phyloP scores from a whole-genome alignment of 2,329 filamentous ascomycete genomes.

The Xylaria sp. region DNA sequence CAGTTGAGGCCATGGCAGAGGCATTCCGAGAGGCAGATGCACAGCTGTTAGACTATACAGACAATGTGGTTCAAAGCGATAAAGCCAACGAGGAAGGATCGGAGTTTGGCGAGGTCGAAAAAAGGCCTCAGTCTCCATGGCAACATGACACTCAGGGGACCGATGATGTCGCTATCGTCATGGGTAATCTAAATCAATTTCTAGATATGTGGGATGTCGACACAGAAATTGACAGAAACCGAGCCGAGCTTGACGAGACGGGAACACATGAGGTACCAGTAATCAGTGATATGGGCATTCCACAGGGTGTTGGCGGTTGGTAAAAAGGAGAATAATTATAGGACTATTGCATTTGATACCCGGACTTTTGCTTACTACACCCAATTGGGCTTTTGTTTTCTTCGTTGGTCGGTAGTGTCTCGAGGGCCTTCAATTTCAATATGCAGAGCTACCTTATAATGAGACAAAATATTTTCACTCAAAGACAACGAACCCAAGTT shows the following conservation, averaged over 20 bases:
- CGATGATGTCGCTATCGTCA: slow-evolving; percentile 59
- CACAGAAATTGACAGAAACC: slow-evolving; percentile 48
- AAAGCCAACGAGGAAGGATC: slow-evolving; percentile 20
- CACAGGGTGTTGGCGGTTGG: slow-evolving; percentile 30
- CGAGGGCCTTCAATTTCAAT: background rate
- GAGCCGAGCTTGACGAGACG: slow-evolving; percentile 15
- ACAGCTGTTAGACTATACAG: slow-evolving; percentile 5
- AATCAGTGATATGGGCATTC: slow-evolving; percentile 19
- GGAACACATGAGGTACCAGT: background rate
- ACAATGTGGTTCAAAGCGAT: slow-evolving; percentile 19
- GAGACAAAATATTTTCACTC: background rate
- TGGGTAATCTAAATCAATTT: slow-evolving; percentile 59
- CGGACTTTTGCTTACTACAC: slow-evolving; percentile 1
- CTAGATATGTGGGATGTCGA: slow-evolving; percentile 55
- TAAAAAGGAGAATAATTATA: slow-evolving; percentile 19
- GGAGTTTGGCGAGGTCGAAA: slow-evolving; percentile 18
- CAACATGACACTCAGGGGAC: slow-evolving; percentile 49
- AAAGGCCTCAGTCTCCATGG: slow-evolving; percentile 47
- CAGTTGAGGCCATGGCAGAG: slow-evolving; percentile 59
- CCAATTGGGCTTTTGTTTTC: background rate
- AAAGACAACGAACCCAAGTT: background rate
- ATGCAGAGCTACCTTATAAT: background rate
- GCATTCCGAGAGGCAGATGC: slow-evolving; percentile 60
- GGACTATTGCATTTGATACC: slow-evolving; percentile 34
- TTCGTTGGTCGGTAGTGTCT: background rate